These are phyloP conservation scores for Cenchrus fungigraminus DNA, from an alignment of 176 grass and related monocot species.

Conservation along the genomic window DNA sequence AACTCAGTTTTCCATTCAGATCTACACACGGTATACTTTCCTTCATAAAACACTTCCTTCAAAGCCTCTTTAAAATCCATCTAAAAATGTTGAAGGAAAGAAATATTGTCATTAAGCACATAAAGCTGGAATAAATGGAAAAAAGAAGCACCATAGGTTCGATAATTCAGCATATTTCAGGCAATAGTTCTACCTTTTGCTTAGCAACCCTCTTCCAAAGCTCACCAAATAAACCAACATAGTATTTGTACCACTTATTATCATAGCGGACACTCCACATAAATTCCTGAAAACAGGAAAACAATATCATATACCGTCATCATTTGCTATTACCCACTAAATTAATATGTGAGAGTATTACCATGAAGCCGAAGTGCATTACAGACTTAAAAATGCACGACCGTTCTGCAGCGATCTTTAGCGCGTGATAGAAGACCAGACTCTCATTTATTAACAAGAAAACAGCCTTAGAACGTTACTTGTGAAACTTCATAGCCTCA, in stretches of 20 bases:
- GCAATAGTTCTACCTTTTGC: background rate
- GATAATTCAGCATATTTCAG: background rate
- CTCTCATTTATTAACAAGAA: background rate
- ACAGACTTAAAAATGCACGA: background rate
- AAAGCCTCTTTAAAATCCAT: background rate
- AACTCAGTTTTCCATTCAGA: background rate
- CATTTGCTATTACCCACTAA: background rate
- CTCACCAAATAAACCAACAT: background rate
- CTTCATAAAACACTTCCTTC: background rate
- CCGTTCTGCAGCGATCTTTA: background rate
- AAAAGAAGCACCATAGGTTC: background rate
- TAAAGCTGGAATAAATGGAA: background rate
- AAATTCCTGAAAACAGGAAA: background rate
- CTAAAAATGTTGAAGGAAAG: background rate
- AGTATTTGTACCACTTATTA: background rate
- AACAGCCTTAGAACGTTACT: background rate
- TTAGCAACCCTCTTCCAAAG: slow-evolving; percentile 29
- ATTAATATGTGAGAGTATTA: background rate
- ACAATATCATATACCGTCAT: background rate
- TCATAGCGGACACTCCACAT: background rate
- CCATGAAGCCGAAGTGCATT: background rate
- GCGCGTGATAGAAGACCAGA: background rate
- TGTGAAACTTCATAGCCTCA: background rate
- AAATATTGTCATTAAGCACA: background rate
- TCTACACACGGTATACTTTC: background rate